Evolutionary conservation across 768 basidiomycete species (phyloP), one percentile per base, ranked within the genome.

Genomic region (Pholiota conissans): DNA sequence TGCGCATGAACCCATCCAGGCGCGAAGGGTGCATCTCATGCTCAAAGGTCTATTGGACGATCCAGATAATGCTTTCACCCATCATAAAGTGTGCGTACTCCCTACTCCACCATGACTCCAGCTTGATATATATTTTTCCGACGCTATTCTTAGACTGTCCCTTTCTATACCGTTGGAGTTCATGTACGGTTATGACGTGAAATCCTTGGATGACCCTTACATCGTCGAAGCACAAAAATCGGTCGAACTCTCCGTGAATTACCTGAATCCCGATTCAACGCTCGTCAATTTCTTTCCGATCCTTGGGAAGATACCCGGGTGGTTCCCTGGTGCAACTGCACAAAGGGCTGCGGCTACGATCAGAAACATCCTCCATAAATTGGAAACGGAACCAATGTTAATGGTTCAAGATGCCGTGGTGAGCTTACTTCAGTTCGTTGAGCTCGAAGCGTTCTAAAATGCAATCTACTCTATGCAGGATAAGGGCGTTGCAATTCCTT

Each of bases 221-320:
- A 61, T 71, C 6, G 50, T 52, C 27, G 40, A 64, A 16, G 63
- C 67, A 1, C 69, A 70, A 20, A 49, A 56, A n/a, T 62, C 62
- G 3, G 48, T 63, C 18, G 37, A 20, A 14, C 61, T 63, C 10
- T 24, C 60, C 0, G 46, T 57, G 0, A 53, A 61, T 5, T 55
- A 64, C 2, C 35, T 67, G 2, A 57, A 62, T 2, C 69, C 69
- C 2, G 68, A 71, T 18, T 65, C 63, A 5, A 50, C 56, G 9
- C 27, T 65, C 1, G 67, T 72, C 27, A 71, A 75, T 28, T 24
- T 64, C 0, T 61, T 75, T n/a, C 71, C 73, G 10, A 28, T 67
- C 46, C 69, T 78, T 10, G 66, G 69, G 29, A 28, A 52, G 55
- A 73, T 76, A 9, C 77, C 77, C 16, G 55, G 61, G 0, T 79